These are phyloP conservation scores for Phytophthora pluvialis DNA, from an alignment of 352 stramenopile species.

Conservation along the genomic window DNA sequence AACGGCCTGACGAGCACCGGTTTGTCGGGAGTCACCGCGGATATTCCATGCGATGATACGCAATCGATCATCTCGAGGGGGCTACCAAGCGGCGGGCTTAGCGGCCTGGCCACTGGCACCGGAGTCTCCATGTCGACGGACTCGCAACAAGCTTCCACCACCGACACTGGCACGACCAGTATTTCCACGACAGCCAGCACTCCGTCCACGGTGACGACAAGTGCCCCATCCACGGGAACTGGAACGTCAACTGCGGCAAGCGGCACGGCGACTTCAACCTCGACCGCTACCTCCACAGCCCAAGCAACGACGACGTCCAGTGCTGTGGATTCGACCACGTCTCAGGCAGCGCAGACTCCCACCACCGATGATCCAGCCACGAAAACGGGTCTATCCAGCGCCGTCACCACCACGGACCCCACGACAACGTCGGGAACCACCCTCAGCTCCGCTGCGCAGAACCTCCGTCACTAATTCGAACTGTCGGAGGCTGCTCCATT, in stretches of 20 bases:
- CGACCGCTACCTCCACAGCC: constrained; percentile 11
- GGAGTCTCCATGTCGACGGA: constrained; percentile 7
- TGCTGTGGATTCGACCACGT: background rate
- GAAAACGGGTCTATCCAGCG: constrained; percentile 8
- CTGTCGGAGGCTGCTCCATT: background rate
- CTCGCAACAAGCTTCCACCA: constrained; percentile 12
- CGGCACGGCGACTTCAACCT: constrained; percentile 6
- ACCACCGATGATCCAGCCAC: constrained; percentile 5
- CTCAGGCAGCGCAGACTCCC: constrained; percentile 9
- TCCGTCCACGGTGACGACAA: background rate
- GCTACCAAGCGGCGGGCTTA: constrained; percentile 1
- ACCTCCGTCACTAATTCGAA: constrained; percentile 13
- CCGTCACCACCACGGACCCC: background rate
- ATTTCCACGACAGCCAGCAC: constrained; percentile 1
- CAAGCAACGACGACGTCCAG: constrained; percentile 9
- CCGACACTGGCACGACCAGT: constrained; percentile 1
- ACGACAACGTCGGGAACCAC: constrained; percentile 9
- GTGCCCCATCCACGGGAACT: background rate
- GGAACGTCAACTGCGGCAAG: constrained; percentile 11
- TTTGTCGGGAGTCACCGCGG: constrained; percentile 5
- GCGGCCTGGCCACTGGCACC: constrained; percentile 1
- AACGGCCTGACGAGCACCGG: constrained; percentile 1
- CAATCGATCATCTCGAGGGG: constrained; percentile 13
- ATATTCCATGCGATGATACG: constrained; percentile 21
- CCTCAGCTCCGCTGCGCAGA: constrained; percentile 9